Base-by-base conservation (phyloP, 768 basidiomycete species). In the Macrolepiota albuminosa region DNA sequence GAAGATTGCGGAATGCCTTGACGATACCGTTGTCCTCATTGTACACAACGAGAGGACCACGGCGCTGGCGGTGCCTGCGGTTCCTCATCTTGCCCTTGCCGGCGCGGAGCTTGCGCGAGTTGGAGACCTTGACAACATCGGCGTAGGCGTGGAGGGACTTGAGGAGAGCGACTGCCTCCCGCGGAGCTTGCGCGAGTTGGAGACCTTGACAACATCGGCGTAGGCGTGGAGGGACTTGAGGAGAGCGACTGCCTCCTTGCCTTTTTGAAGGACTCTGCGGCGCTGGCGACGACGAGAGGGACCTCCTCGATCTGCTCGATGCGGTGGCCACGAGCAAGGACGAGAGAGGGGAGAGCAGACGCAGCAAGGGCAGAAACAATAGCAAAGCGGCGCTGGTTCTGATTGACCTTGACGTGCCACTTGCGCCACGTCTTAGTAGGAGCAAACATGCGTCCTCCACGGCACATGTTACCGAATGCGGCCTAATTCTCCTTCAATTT, bases 391-490 rank as follows among this genome's bases (percentile, higher is more conserved):
- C 92, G 92, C 79, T 98, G 95, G 85, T 95, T 96, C 83, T 95
- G 92, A 88, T 95, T 95, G 62, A 98, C 92, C 82, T 98, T 99
- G 82, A 98, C 91, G 80, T 99, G 97, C 97, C 97, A 99, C 76
- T 88, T 95, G 79, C 96, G 90, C 96, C 95, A 98, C 73, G 87
- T 92, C 84, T 97, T 98, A 79, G 96, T 98, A 18, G 97, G 97
- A 33, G 96, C 96, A 78, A 99, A 98, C 97, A 99, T 98, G 73
- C 97, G 94, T 82, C 97, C 97, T 72, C 97, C 96, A 77, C 97
- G 92, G 84, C 96, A 98, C 97, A 99, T 98, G 90, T 98, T 98
- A 72, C 97, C 97, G 80, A 98, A 98, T 36, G 97, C 97, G 74
- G 93, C 97, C 89, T 96, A 29, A 39, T 13, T 58, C 54, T 26